These are phyloP conservation scores for Phytophthora brassicae DNA, from an alignment of 352 stramenopile genomes.

Conservation along the genomic window DNA sequence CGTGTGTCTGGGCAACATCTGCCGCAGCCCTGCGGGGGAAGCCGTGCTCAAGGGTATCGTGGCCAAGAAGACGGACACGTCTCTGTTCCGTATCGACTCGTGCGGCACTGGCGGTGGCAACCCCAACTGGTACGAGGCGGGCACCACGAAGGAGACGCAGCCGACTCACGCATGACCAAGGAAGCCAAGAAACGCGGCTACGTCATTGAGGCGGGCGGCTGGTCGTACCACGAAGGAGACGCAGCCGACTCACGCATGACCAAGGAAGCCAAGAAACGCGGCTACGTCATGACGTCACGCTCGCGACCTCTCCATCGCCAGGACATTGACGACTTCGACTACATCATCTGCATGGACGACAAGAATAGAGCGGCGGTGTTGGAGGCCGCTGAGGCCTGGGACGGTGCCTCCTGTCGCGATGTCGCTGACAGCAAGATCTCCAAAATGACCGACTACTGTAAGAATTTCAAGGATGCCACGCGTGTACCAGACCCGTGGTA, in stretches of 20 bases:
- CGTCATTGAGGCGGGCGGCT: slow-evolving; percentile 68
- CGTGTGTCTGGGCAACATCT: slow-evolving; percentile 91
- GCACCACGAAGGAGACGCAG: slow-evolving; percentile 85
- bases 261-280: slow-evolving; percentile 82
- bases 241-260: slow-evolving; percentile 79
- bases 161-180: slow-evolving; percentile 84
- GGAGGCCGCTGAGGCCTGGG: slow-evolving; percentile 81
- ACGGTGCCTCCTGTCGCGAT: slow-evolving; percentile 50
- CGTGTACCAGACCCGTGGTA: slow-evolving; percentile 85
- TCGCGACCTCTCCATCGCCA: slow-evolving; percentile 68
- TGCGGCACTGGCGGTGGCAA: slow-evolving; percentile 87
- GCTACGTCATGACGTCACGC: slow-evolving; percentile 77
- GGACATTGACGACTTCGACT: slow-evolving; percentile 85
- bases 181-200: slow-evolving; percentile 86
- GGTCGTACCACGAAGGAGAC: slow-evolving; percentile 90
- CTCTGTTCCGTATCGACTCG: slow-evolving; percentile 71
- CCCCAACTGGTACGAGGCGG: slow-evolving; percentile 76
- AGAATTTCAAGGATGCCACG: slow-evolving; percentile 53
- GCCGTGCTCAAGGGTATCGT: slow-evolving; percentile 86
- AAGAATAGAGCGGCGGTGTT: slow-evolving; percentile 84
- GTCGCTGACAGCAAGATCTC: slow-evolving; percentile 67
- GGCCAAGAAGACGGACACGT: slow-evolving; percentile 26
- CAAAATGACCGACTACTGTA: slow-evolving; percentile 87
- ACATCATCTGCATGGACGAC: slow-evolving; percentile 90
- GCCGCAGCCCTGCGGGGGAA: slow-evolving; percentile 79